Conservation (phyloP, 768 basidiomycete genomes). For the Mycena sanguinolenta region DNA sequence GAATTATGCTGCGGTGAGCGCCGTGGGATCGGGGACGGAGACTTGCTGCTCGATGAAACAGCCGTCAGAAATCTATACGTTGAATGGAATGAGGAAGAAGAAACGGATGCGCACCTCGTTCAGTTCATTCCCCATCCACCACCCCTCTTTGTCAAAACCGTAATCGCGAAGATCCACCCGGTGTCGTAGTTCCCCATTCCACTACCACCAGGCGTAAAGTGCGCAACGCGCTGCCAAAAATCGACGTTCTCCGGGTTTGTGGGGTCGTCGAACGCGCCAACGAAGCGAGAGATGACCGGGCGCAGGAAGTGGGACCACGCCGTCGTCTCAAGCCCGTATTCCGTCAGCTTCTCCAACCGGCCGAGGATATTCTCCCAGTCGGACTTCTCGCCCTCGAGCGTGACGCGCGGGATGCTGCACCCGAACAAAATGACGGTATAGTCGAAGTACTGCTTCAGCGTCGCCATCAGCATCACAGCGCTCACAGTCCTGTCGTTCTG, state of each 20-base stretch:
- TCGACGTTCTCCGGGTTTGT: too few species aligned
- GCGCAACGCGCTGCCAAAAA: background rate
- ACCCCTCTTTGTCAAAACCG: constrained; percentile 34
- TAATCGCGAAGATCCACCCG: constrained; percentile 39
- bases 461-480: constrained; percentile 58
- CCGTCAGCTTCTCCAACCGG: too few species aligned
- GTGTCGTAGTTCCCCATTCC: constrained; percentile 21
- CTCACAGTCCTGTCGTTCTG: constrained; percentile 52
- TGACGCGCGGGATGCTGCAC: constrained; percentile 55
- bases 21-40: background rate
- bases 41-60: background rate
- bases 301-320: background rate
- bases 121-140: constrained; percentile 30
- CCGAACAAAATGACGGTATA: constrained; percentile 43
- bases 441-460: constrained; percentile 55
- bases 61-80: background rate
- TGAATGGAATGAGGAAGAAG: too few species aligned
- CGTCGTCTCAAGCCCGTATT: too few species aligned
- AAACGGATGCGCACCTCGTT: background rate
- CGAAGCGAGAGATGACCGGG: constrained; percentile 50
- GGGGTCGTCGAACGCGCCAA: constrained; percentile 48
- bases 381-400: too few species aligned
- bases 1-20: constrained; percentile 9
- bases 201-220: constrained; percentile 20
- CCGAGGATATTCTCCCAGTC: too few species aligned